Percentiles rank a stretch among this genome's conserved stretches.
phyloP scores from a whole-genome alignment of 1,284 basidiomycete species.

The Coniferiporia sulphurascens region DNA sequence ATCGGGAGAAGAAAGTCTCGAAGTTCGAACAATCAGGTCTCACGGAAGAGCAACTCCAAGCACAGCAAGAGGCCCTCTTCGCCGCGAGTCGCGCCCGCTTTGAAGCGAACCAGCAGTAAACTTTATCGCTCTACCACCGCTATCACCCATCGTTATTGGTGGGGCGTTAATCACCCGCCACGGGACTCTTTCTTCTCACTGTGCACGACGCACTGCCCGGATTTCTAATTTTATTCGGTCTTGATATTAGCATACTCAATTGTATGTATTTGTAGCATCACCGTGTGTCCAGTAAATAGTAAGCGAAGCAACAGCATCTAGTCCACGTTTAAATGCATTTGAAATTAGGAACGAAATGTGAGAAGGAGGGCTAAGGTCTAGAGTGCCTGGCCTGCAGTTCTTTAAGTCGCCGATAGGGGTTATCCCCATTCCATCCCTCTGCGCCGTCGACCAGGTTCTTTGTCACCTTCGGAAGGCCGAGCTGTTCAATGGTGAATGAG shows the following conservation, averaged over 20 bases:
- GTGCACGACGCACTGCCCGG: background rate
- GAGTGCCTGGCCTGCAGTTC: slow-evolving; percentile 35
- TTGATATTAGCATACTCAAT: slow-evolving; percentile 5
- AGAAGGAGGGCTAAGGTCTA: slow-evolving; percentile 20
- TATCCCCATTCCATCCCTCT: slow-evolving; percentile 68
- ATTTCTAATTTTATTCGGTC: slow-evolving; percentile 14
- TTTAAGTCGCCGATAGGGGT: slow-evolving; percentile 50
- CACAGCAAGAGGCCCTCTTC: slow-evolving; percentile 88
- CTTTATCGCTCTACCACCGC: slow-evolving; percentile 19
- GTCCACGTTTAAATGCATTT: background rate
- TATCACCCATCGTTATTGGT: background rate
- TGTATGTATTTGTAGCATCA: slow-evolving; percentile 12
- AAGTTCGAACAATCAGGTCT: slow-evolving; percentile 89
- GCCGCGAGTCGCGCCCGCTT: slow-evolving; percentile 80
- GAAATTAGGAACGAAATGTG: background rate
- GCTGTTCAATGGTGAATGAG: slow-evolving; percentile 81
- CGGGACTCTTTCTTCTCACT: background rate
- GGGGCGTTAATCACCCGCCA: background rate
- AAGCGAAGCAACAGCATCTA: background rate
- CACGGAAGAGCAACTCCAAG: slow-evolving; percentile 85
- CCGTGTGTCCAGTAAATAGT: background rate
- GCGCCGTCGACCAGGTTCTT: slow-evolving; percentile 24
- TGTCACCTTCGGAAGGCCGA: slow-evolving; percentile 57
- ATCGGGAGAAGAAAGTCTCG: slow-evolving; percentile 83
- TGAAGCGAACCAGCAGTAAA: slow-evolving; percentile 46